Evolutionary conservation across 352 stramenopile genomes (phyloP).

Genomic region (Labyrinthula sp.): DNA sequence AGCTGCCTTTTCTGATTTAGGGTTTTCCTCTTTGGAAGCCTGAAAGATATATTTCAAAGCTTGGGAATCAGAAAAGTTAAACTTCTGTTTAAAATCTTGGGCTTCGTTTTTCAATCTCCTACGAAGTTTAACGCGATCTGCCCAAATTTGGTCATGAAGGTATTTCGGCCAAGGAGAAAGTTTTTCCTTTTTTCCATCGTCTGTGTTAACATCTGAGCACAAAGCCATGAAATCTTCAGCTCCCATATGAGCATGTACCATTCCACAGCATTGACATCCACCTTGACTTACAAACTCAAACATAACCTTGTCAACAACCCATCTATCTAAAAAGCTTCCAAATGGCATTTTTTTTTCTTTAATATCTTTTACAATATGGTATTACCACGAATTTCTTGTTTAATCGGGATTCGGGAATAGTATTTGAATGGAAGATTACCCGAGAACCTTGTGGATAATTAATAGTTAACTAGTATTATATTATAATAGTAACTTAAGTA

Average conservation of each 20-base stretch:
- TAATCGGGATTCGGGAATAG: no score
- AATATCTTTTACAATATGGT: no score
- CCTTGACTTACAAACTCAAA: constrained; percentile 75
- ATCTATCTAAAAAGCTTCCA: constrained; percentile 50
- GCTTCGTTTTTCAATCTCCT: constrained; percentile 55
- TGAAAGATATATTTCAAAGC: constrained; percentile 38
- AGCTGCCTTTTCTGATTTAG: no score
- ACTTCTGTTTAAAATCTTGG: constrained; percentile 37
- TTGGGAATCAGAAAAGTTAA: background rate
- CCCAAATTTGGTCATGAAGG: constrained; percentile 72
- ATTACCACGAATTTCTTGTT: no score
- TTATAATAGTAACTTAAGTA: no score
- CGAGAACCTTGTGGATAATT: no score
- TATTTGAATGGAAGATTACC: no score
- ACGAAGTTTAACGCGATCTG: constrained; percentile 57
- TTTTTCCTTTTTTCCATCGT: constrained; percentile 63
- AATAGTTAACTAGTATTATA: no score
- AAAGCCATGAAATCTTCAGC: constrained; percentile 51
- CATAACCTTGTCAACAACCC: constrained; percentile 72
- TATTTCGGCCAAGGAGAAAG: constrained; percentile 54
- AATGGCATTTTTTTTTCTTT: constrained; percentile 32
- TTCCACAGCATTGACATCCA: constrained; percentile 64
- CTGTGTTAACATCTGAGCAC: constrained; percentile 71
- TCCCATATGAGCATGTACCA: constrained; percentile 60
- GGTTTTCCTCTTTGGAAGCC: no score